Evolutionary conservation across 129 eudicot species (phyloP), one percentile per base, ranked within the genome.

Genomic region (Tagetes patula): DNA sequence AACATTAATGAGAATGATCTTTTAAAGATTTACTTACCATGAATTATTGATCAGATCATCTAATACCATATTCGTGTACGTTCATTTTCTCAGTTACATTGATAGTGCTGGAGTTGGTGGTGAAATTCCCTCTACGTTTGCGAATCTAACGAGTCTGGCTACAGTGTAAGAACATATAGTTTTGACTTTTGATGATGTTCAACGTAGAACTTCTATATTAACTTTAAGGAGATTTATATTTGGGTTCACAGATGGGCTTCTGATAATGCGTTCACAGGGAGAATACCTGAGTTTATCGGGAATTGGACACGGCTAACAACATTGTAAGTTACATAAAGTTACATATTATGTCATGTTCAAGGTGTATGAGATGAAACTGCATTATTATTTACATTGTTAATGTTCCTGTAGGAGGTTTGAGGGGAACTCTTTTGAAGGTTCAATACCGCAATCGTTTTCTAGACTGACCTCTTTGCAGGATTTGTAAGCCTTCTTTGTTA

Each of bases 401-500:
- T 65, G 63, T 73, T 53, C 53, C 4, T 69, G 50, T 81, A 91
- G 97, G 82, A 85, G 91, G 89, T 69, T 91, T 8, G 84, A 92
- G 69, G 98, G 98, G 68, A 89, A 85, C 73, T 75, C 96, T 63
- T 85, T 92, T 62, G 80, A 80, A 74, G 98, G 98, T 74, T 84
- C 91, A 45, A 87, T 89, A 82, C 95, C 96, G 68, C 20, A 78
- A 65, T 36, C 88, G 8, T 80, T 89, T 82, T 84, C 91, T 79
- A 79, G 33, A 48, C 75, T 92, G 67, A 83, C 86, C 48, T 47
- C 74, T 42, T 71, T 89, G 85, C 58, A 43, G 31, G 87, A 82
- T 2, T 73, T 92, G 97, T 92, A 81, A 79, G 96, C 68, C 32
- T 38, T 41, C 3, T 20, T 33, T 12, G 3, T 6, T 30, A 52